phyloP scores from a whole-genome alignment of 2,329 filamentous ascomycete species.

The Tricladium varicosporioides region DNA sequence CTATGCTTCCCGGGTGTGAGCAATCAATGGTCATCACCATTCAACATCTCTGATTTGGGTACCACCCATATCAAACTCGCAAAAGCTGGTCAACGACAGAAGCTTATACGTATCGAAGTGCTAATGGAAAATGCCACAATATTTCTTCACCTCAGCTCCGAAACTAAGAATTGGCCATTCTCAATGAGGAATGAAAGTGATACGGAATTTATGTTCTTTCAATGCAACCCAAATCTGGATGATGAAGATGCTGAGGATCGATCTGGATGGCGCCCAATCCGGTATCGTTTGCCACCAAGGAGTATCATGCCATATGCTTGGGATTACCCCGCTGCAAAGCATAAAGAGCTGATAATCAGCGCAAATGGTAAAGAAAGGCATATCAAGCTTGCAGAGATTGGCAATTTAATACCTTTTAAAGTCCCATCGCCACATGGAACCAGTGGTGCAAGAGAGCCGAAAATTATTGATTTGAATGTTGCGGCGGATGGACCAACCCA shows the following conservation, averaged over 20 bases:
- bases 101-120: slow-evolving; percentile 81
- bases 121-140: slow-evolving; percentile 91
- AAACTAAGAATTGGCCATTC: slow-evolving; percentile 96
- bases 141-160: slow-evolving; percentile 85
- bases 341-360: slow-evolving; percentile 84
- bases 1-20: slow-evolving; percentile 91
- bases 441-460: slow-evolving; percentile 62
- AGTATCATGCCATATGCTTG: slow-evolving; percentile 99
- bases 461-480: slow-evolving; percentile 95
- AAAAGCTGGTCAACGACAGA: slow-evolving; percentile 84
- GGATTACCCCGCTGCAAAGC: slow-evolving; percentile 98
- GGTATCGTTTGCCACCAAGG: slow-evolving; percentile 85
- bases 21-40: slow-evolving; percentile 96
- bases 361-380: slow-evolving; percentile 80
- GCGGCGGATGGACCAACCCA: slow-evolving; percentile 94
- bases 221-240: slow-evolving; percentile 88
- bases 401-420: slow-evolving; percentile 93
- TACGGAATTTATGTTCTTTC: slow-evolving; percentile 93
- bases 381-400: slow-evolving; percentile 93
- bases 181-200: slow-evolving; percentile 99
- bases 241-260: slow-evolving; percentile 83
- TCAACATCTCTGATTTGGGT: slow-evolving; percentile 94
- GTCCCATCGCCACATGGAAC: slow-evolving; percentile 54
- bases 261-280: slow-evolving; percentile 87
- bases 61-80: slow-evolving; percentile 92